Percentiles rank a stretch among this genome's conserved stretches.
Conservation (phyloP, 1,139 yeast species). For the Saccharomyces hybrid region DNA sequence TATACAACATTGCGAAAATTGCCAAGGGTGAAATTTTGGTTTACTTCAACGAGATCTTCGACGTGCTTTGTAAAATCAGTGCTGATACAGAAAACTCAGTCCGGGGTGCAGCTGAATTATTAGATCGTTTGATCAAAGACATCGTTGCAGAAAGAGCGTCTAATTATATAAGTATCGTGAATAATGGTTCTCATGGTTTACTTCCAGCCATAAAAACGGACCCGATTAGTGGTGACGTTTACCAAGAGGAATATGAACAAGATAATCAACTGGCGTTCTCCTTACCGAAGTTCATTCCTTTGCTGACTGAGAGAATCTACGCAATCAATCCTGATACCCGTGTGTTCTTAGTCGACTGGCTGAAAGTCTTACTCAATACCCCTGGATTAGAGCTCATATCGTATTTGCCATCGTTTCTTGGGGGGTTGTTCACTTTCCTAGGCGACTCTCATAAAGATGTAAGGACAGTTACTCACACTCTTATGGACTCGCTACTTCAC, state of each 20-base stretch:
- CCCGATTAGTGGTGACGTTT: conserved; percentile 42
- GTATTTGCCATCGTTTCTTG: conserved; percentile 81
- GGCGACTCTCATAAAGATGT: conserved; percentile 86
- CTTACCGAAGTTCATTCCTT: conserved; percentile 79
- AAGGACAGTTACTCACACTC: conserved; percentile 72
- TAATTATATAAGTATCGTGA: conserved; percentile 75
- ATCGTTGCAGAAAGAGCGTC: conserved; percentile 94
- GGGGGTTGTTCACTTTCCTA: conserved; percentile 73
- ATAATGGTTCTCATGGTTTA: conserved; percentile 41
- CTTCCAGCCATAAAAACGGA: conserved; percentile 42
- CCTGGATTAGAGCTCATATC: conserved; percentile 86
- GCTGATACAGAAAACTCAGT: conserved; percentile 91
- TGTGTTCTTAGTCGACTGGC: conserved; percentile 88
- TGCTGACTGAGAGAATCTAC: conserved; percentile 81
- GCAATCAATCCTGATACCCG: conserved; percentile 90
- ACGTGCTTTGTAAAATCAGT: conserved; percentile 79
- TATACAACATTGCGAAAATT: conserved; percentile 92
- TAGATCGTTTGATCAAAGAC: conserved; percentile 86
- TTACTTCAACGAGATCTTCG: conserved; percentile 91
- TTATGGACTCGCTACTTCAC: conserved; percentile 64
- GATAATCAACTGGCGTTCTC: conserved; percentile 66
- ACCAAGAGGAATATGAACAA: conserved; percentile 60
- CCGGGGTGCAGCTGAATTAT: conserved; percentile 89
- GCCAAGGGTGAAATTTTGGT: conserved; percentile 90
- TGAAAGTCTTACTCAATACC: conserved; percentile 79